Conservation (phyloP, 352 stramenopile species). For the Globisporangium uncinulatum region DNA sequence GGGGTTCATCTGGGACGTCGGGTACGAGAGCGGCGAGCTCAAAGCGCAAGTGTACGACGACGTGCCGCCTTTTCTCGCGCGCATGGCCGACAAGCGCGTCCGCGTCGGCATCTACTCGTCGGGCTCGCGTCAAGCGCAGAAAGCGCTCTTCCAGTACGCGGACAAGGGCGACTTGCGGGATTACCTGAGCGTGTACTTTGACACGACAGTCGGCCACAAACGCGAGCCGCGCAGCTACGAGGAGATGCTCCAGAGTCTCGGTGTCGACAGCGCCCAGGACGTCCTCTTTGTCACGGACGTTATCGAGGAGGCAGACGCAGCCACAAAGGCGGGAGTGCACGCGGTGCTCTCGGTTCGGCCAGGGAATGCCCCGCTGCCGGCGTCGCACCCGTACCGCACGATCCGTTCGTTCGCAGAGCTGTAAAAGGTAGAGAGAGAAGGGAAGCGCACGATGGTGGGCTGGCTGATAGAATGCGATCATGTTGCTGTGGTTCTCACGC, state of each 20-base stretch:
- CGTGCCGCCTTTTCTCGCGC: conserved; percentile 79
- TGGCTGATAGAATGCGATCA: not conserved
- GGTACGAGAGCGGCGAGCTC: conserved; percentile 84
- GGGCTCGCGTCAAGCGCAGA: conserved; percentile 84
- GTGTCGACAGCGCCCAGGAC: conserved; percentile 68
- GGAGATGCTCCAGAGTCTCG: conserved; percentile 80
- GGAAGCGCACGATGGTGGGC: not conserved
- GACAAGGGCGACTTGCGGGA: conserved; percentile 72
- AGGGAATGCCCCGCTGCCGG: conserved; percentile 76
- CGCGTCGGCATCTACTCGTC: conserved; percentile 93
- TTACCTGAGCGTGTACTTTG: conserved; percentile 80
- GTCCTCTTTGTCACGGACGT: conserved; percentile 89
- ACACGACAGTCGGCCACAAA: conserved; percentile 82
- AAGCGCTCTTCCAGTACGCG: conserved; percentile 84
- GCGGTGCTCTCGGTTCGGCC: conserved; percentile 77
- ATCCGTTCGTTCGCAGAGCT: conserved; percentile 65
- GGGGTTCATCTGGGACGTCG: conserved; percentile 86
- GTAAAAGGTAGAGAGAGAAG: not conserved
- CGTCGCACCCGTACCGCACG: conserved; percentile 41
- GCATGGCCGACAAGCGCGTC: conserved; percentile 64
- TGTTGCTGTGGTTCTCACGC: not conserved
- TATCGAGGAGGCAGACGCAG: conserved; percentile 80
- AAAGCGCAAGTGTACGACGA: conserved; percentile 91
- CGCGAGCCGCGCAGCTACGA: conserved; percentile 60
- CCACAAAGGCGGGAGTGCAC: conserved; percentile 54